Conservation (phyloP, 1,284 basidiomycete species). For the Spongispora temasekensis region DNA sequence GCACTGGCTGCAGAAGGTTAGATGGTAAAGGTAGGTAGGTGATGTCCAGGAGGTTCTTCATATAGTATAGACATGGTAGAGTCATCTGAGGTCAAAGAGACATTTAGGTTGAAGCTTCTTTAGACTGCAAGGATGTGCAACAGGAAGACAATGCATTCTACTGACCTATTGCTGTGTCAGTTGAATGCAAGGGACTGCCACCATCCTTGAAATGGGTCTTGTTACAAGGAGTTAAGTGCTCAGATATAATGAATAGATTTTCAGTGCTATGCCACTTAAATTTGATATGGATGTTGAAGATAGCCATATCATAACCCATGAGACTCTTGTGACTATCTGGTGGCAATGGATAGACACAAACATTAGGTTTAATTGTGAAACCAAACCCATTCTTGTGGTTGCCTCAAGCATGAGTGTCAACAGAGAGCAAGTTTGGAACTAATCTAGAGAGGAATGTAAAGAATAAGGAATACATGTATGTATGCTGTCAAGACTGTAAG, state of each 20-base stretch:
- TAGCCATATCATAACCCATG: neutral
- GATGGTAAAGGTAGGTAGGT: too few relatives aligned
- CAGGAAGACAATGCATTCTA: too few relatives aligned
- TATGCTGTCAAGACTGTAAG: neutral
- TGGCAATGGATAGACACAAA: neutral
- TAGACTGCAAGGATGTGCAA: too few relatives aligned
- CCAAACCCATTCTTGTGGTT: neutral
- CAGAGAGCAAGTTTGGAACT: neutral
- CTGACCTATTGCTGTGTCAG: too few relatives aligned
- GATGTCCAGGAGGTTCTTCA: too few relatives aligned
- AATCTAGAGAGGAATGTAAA: neutral
- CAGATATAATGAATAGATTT: neutral
- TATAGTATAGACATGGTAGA: too few relatives aligned
- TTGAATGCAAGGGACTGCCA: too few relatives aligned
- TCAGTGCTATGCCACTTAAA: neutral
- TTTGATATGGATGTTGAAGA: neutral
- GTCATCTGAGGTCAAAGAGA: too few relatives aligned
- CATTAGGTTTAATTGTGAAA: neutral
- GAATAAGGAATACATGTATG: neutral
- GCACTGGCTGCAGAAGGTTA: too few relatives aligned
- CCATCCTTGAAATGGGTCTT: neutral
- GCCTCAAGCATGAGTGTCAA: slow-evolving; percentile 1
- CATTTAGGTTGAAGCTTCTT: too few relatives aligned
- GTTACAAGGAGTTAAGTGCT: neutral
- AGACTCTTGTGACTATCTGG: neutral